Base-by-base conservation (phyloP, 495 filamentous ascomycete species). In the Penicillium soppii region DNA sequence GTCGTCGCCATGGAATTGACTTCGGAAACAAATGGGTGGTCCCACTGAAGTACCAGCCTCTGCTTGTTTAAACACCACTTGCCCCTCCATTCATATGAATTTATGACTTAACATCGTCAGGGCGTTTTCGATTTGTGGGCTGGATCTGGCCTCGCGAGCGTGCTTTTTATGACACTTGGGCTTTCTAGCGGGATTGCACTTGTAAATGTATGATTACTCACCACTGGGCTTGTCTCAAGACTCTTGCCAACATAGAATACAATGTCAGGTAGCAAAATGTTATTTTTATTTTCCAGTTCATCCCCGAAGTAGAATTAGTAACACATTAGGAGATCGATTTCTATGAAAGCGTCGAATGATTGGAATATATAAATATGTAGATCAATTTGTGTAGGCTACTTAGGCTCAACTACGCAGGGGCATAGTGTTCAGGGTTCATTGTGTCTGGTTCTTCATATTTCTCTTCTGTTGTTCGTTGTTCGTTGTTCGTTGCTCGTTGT, bases 11-110 rank as follows among this genome's bases (percentile, higher is more conserved):
- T 52, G 90, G 90, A 0, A 83, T 96, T 26, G 89, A 90, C 57
- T 96, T 96, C 73, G 90, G 87, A 21, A 82, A 83, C 36, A 78
- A 82, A 44, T 97, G 92, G 92, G 85, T 95, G 44, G 77, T 92
- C 10, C 66, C 70, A 12, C 52, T 77, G 39, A 69, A 67, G 33
- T 70, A 61, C 48, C 72, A 77, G 20, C 51, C 65, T 0, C 39
- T 63, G 12, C 6, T 40, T n/a, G 19, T 35, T 5, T 49, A 49
- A 40, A 32, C 16, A 39, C 22, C 7, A 41, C 25, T 15, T 22
- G 13, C 17, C 25, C 12, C 20, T 21, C 9, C 20, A 41, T 19
- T 49, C 19, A 41, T 13, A 49, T 49, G 47, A 48, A 39, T 40
- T 29, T 17, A 49, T 40, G 47, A 49, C 38, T 19, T 40, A 49